Conservation (phyloP, 2,329 filamentous ascomycete species). For the Xylaria arbuscula region DNA sequence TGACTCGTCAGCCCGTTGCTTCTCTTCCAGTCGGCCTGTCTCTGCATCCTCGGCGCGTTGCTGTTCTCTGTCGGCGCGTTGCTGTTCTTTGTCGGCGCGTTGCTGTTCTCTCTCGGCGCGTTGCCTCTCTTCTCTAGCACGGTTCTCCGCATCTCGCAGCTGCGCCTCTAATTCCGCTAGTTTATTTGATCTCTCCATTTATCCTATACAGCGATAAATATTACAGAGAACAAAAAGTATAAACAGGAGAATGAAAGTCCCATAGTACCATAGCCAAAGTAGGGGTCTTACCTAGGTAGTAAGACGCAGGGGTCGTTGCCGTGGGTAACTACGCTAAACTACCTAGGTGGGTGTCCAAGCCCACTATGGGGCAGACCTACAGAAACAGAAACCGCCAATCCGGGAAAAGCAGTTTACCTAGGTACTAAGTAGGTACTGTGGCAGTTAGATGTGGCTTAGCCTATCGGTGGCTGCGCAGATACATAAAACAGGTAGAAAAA, state of each 20-base stretch:
- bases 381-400: too few relatives aligned
- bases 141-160: slow-evolving; percentile 15
- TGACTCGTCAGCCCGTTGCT: slow-evolving; percentile 12
- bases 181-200: slow-evolving; percentile 21
- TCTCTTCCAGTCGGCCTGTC: background rate
- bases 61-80: background rate
- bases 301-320: background rate
- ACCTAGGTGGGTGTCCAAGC: too few relatives aligned
- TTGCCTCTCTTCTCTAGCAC: slow-evolving; percentile 7
- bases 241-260: background rate
- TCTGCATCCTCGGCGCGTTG: slow-evolving; percentile 5
- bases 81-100: background rate
- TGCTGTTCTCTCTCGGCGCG: background rate
- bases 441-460: too few relatives aligned
- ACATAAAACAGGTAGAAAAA: too few relatives aligned
- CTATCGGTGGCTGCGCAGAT: too few relatives aligned
- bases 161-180: slow-evolving; percentile 14
- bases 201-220: slow-evolving; percentile 4
- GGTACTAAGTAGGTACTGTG: too few relatives aligned
- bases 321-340: background rate
- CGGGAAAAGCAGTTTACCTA: too few relatives aligned
- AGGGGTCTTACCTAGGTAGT: background rate
- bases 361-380: too few relatives aligned
- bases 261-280: background rate
- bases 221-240: background rate